Percentiles rank a stretch among this genome's conserved stretches.
Conservation (phyloP, 257 asterid species). For the Misopates orontium region DNA sequence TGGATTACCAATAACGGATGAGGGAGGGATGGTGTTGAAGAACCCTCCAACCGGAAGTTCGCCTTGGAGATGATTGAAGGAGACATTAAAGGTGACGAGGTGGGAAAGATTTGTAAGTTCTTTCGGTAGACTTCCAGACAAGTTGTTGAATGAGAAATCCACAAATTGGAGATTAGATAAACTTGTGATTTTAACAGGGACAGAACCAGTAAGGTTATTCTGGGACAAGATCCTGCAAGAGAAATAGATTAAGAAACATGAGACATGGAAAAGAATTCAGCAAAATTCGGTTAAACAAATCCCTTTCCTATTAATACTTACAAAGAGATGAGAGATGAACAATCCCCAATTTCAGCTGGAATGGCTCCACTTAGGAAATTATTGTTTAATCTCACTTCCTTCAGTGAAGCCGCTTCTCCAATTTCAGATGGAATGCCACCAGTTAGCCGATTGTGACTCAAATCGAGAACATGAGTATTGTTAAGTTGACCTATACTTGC, state of each 20-base stretch:
- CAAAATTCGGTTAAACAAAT: neutral
- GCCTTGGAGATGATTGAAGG: slow-evolving; percentile 71
- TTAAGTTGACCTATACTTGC: slow-evolving; percentile 54
- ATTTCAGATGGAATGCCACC: slow-evolving; percentile 67
- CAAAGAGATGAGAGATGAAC: slow-evolving; percentile 66
- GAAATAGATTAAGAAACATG: slow-evolving; percentile 25
- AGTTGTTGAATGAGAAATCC: slow-evolving; percentile 73
- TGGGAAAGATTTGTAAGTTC: slow-evolving; percentile 64
- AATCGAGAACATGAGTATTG: slow-evolving; percentile 48
- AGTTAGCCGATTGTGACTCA: slow-evolving; percentile 63
- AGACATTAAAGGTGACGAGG: slow-evolving; percentile 59
- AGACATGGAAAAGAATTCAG: neutral
- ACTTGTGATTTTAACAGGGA: slow-evolving; percentile 54
- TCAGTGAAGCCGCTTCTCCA: slow-evolving; percentile 51
- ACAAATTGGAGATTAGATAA: slow-evolving; percentile 56
- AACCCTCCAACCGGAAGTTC: slow-evolving; percentile 85
- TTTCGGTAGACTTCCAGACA: slow-evolving; percentile 70
- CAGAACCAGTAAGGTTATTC: slow-evolving; percentile 65
- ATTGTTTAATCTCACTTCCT: slow-evolving; percentile 56
- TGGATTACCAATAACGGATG: slow-evolving; percentile 74
- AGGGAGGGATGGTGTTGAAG: slow-evolving; percentile 64
- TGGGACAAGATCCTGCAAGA: slow-evolving; percentile 56
- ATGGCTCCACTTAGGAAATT: slow-evolving; percentile 53
- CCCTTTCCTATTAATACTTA: slow-evolving; percentile 35
- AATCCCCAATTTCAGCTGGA: slow-evolving; percentile 52